These are phyloP conservation scores for Talaromyces marneffei DNA, from an alignment of 2,329 filamentous ascomycete species.

Conservation along the genomic window DNA sequence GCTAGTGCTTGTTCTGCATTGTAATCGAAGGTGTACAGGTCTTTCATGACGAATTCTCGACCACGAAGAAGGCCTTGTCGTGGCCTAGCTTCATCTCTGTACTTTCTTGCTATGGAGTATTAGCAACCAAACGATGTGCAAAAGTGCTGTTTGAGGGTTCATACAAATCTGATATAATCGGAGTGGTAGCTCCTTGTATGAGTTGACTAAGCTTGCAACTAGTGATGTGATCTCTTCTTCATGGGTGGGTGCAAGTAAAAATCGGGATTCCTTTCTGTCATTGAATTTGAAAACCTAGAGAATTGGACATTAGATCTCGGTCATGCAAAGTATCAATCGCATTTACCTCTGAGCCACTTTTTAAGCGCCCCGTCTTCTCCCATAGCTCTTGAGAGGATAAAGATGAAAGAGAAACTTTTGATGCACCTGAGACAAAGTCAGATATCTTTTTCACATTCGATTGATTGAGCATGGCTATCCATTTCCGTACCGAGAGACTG, in stretches of 20 bases:
- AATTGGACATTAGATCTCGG: neutral
- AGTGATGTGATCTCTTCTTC: constrained; percentile 92
- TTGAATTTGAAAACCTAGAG: constrained; percentile 67
- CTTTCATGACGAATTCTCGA: constrained; percentile 95
- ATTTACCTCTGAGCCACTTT: constrained; percentile 65
- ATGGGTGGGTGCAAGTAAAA: constrained; percentile 84
- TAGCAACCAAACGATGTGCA: neutral
- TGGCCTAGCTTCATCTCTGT: constrained; percentile 84
- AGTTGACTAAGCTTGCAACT: constrained; percentile 65
- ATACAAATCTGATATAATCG: constrained; percentile 83
- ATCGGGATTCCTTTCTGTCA: constrained; percentile 69
- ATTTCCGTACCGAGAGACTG: constrained; percentile 55
- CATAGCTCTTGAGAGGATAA: constrained; percentile 81
- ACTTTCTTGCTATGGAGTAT: constrained; percentile 65
- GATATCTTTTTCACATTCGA: neutral
- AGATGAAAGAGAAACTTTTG: constrained; percentile 74
- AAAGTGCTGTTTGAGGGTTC: constrained; percentile 20
- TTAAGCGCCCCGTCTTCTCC: constrained; percentile 75
- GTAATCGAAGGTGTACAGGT: constrained; percentile 90
- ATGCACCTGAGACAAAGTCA: constrained; percentile 55
- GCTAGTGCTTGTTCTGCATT: constrained; percentile 61
- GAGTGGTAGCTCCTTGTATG: constrained; percentile 79
- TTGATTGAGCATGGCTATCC: constrained; percentile 18
- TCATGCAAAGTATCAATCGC: constrained; percentile 12
- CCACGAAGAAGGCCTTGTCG: constrained; percentile 81